Percentiles rank a stretch among this genome's conserved stretches.
These are phyloP conservation scores for Syncephalastrum racemosum DNA, from an alignment of 371 early-diverging fungal species.

Conservation along the genomic window DNA sequence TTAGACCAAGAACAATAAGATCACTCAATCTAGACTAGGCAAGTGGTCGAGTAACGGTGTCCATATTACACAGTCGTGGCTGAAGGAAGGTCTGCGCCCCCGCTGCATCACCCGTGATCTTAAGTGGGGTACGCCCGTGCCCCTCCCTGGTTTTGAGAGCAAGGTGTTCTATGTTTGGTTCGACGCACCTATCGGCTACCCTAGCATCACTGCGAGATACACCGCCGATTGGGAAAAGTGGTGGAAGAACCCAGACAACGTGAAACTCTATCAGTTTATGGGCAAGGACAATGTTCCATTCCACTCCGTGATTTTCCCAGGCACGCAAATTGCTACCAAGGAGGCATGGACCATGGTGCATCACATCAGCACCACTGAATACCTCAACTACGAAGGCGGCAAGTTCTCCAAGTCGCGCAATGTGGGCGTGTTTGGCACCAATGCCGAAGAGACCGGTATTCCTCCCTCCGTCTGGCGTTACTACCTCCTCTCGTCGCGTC, in stretches of 20 bases:
- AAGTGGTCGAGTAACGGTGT: constrained; percentile 94
- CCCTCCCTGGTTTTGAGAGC: constrained; percentile 82
- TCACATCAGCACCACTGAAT: constrained; percentile 97
- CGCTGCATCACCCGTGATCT: constrained; percentile 99
- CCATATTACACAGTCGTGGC: constrained; percentile 94
- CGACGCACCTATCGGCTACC: constrained; percentile 99
- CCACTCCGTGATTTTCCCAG: constrained; percentile 99
- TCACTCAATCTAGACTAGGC: constrained; percentile 22
- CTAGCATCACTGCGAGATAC: constrained; percentile 95
- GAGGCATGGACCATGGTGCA: constrained; percentile 92
- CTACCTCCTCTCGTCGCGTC: constrained; percentile 95
- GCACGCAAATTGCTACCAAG: constrained; percentile 83
- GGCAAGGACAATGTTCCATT: constrained; percentile 99
- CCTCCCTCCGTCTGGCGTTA: constrained; percentile 98
- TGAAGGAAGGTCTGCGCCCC: constrained; percentile 93
- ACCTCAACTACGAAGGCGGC: constrained; percentile 96
- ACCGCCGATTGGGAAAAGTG: constrained; percentile 93
- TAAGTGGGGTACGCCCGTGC: constrained; percentile 99
- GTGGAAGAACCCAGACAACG: constrained; percentile 98
- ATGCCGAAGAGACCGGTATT: constrained; percentile 91
- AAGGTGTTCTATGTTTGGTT: constrained; percentile 99
- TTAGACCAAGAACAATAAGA: background rate
- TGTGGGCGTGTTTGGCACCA: constrained; percentile 99
- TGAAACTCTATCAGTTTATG: constrained; percentile 99
- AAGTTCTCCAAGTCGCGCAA: constrained; percentile 99